Evolutionary conservation across 306 rosid species (phyloP), one percentile per base, ranked within the genome.

Genomic region (Fragaria vesca): DNA sequence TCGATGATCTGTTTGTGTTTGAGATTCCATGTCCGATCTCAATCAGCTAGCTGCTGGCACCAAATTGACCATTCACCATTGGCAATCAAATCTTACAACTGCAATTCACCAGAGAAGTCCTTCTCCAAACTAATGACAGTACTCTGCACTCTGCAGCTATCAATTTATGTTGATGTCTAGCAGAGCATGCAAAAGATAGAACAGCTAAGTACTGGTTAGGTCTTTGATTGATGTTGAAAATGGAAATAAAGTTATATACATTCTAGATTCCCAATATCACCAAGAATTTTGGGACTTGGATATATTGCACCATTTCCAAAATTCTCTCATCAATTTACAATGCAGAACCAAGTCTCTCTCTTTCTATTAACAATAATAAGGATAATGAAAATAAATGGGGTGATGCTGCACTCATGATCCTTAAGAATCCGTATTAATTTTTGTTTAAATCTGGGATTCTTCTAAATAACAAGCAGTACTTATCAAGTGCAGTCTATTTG

Each of bases 281-380:
- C 16, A 46, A 12, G 16, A 46, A 46, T 12, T 46, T 46, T 46
- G 50, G 50, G 50, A 46, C 50, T 12, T 46, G 50, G 50, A 46
- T 46, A 74, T 73, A 11, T 51, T 50, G 21, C 78, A 26, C 69
- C 62, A 3, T 74, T 74, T 43, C 69, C 69, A 60, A 58, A 24
- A 43, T 17, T 60, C 13, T 24, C 32, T 4, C 78, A 16, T 47
- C 67, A 73, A 73, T 21, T 52, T 62, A 36, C 76, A 54, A 52
- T 9, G 28, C 66, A 52, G 8, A 45, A 45, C 55, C 73, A 6
- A 6, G 3, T 11, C 2, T 60, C 34, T 11, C 66, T 12, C 32
- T 24, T 4, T 57, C 1, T 18, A 21, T 6, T 20, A 17, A 3
- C 12, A 61, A 26, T 61, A 13, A 24, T 26, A 61, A 12, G 38